Evolutionary conservation across 129 eudicot genomes (phyloP).

Genomic region (Artemisia tridentata): DNA sequence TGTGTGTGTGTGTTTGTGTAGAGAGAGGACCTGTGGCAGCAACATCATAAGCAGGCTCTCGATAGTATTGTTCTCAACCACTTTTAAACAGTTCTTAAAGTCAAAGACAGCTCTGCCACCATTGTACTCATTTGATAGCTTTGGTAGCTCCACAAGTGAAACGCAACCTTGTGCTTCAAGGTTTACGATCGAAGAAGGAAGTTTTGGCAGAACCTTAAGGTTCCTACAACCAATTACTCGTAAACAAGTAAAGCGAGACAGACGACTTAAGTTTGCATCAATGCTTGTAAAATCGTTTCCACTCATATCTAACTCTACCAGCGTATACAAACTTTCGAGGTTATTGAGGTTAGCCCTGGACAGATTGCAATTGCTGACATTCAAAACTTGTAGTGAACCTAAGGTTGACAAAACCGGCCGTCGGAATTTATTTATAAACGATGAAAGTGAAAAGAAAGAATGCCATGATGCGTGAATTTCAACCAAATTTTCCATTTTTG

Average conservation of each 20-base stretch:
- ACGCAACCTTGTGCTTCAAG: slow-evolving; percentile 26
- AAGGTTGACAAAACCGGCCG: slow-evolving; percentile 24
- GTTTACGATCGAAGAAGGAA: slow-evolving; percentile 26
- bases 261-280: slow-evolving; percentile 26
- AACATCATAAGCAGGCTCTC: slow-evolving; percentile 26
- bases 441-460: slow-evolving; percentile 16
- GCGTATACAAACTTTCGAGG: slow-evolving; percentile 25
- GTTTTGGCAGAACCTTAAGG: slow-evolving; percentile 26
- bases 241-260: slow-evolving; percentile 25
- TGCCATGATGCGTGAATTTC: slow-evolving; percentile 13
- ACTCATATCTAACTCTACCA: slow-evolving; percentile 38
- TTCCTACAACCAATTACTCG: slow-evolving; percentile 30
- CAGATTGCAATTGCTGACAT: slow-evolving; percentile 31
- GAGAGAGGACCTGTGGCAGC: slow-evolving; percentile 32
- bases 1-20: not conserved
- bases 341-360: slow-evolving; percentile 14
- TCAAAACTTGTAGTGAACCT: slow-evolving; percentile 23
- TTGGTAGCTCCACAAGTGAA: slow-evolving; percentile 28
- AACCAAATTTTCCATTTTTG: slow-evolving; percentile 33
- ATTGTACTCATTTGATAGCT: slow-evolving; percentile 13
- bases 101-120: slow-evolving; percentile 24
- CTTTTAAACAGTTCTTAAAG: slow-evolving; percentile 32
- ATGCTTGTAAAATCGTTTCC: slow-evolving; percentile 34
- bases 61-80: slow-evolving; percentile 13
- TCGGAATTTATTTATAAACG: not conserved